Base-by-base conservation (phyloP, 2,329 filamentous ascomycete genomes). In the Aspergillus brasiliensis region DNA sequence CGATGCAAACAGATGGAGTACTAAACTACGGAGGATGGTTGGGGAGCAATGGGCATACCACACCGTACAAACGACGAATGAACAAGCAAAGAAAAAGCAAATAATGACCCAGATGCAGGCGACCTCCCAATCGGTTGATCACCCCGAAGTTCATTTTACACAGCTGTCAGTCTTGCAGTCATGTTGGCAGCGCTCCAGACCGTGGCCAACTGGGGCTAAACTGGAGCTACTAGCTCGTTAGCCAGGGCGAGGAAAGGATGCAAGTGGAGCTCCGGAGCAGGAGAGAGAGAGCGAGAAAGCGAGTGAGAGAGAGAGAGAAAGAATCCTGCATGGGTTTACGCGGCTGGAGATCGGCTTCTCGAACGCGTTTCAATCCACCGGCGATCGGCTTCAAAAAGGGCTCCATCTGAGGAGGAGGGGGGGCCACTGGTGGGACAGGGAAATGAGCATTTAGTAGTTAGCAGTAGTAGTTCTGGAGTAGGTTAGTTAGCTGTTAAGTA, bases 281-380 rank as follows among this genome's bases (percentile, higher is more conserved):
- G 31, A 34, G 7, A 5, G 25, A 25, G 25, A n/a, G 31, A 34
- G 7, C 7, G 31, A 34, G 31, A 34, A 34, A 15, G 10, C 31
- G 31, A 34, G 11, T 5, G 13, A 11, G 31, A 2, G 31, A 8
- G 28, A 13, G 31, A 3, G 31, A 34, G 31, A 34, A 11, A 34
- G 56, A 28, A 19, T 55, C 42, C 23, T 23, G 27, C 51, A 40
- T 25, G 34, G 46, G 47, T 51, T 13, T 48, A 61, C 55, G 55
- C 55, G 42, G 49, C 48, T 51, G 59, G 44, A 54, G 55, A 61
- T 58, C 42, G 55, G 59, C 59, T 61, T 44, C 55, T 58, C 56
- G 55, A 61, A 58, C 48, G 51, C 59, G 59, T 61, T 53, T 58
- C 54, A 57, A 40, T 44, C 59, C 48, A 51, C 48, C 28, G 49